These are phyloP conservation scores for Austroboletus novae-zelandiae DNA, from an alignment of 1,284 basidiomycete species.

Conservation along the genomic window DNA sequence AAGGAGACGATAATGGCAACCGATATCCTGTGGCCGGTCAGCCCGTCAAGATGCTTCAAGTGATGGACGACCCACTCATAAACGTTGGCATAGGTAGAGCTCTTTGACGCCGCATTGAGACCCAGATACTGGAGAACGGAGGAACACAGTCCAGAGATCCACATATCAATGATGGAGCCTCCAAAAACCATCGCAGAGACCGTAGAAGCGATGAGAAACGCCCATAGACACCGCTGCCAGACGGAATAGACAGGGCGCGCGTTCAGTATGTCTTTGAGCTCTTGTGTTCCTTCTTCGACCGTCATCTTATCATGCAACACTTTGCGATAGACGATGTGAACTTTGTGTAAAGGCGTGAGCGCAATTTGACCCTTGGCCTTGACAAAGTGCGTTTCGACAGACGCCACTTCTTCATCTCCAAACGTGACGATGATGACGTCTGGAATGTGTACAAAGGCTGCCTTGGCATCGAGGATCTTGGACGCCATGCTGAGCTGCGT, in stretches of 20 bases:
- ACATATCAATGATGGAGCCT: constrained; percentile 79
- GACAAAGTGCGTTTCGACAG: constrained; percentile 75
- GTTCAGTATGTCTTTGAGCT: constrained; percentile 58
- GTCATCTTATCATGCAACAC: constrained; percentile 76
- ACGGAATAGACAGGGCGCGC: constrained; percentile 63
- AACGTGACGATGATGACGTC: constrained; percentile 78
- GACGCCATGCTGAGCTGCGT: constrained; percentile 67
- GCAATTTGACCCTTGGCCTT: constrained; percentile 72
- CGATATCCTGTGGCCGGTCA: constrained; percentile 58
- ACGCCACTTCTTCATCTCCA: constrained; percentile 56
- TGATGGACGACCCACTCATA: constrained; percentile 67
- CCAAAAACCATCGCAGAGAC: constrained; percentile 82
- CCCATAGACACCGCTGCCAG: constrained; percentile 62
- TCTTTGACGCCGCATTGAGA: constrained; percentile 73
- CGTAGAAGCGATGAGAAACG: constrained; percentile 71
- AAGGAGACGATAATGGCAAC: constrained; percentile 83
- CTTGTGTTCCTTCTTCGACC: constrained; percentile 60
- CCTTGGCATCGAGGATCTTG: constrained; percentile 53
- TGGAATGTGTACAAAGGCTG: constrained; percentile 80
- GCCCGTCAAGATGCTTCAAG: not conserved
- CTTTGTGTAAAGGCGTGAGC: constrained; percentile 67
- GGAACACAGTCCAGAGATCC: constrained; percentile 73
- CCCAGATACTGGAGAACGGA: constrained; percentile 73
- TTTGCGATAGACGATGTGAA: constrained; percentile 73
- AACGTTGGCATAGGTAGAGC: constrained; percentile 82